These are phyloP conservation scores for Phaeophleospora eucalypticola DNA, from an alignment of 2,329 filamentous ascomycete genomes.

Conservation along the genomic window DNA sequence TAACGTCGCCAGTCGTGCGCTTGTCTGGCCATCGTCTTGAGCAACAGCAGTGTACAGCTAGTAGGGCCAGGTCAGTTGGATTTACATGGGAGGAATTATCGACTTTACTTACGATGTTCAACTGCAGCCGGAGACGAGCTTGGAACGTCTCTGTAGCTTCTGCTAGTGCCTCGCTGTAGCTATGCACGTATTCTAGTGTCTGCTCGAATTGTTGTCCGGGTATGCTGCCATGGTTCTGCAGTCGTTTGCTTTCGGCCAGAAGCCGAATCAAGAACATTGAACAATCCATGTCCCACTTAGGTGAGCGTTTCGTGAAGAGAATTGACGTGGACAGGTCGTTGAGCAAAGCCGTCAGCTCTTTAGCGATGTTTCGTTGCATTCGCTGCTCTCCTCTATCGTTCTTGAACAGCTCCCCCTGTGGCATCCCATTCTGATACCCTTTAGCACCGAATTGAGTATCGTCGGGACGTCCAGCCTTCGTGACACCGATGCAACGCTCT, in stretches of 20 bases:
- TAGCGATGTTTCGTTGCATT: slow-evolving; percentile 11
- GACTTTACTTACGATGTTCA: slow-evolving; percentile 11
- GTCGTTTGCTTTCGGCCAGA: neutral
- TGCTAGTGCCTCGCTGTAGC: slow-evolving; percentile 6
- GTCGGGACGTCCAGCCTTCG: slow-evolving; percentile 10
- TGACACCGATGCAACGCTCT: slow-evolving; percentile 13
- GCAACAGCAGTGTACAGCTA: slow-evolving; percentile 18
- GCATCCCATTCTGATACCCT: slow-evolving; percentile 1
- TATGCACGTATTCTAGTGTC: slow-evolving; percentile 6
- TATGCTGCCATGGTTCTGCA: neutral
- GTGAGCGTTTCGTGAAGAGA: slow-evolving; percentile 12
- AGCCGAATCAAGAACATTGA: slow-evolving; percentile 3
- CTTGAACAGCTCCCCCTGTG: slow-evolving; percentile 1
- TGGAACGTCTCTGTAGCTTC: slow-evolving; percentile 6
- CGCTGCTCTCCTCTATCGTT: slow-evolving; percentile 8
- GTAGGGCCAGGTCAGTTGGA: neutral
- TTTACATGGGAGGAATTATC: neutral
- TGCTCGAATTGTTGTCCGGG: slow-evolving; percentile 3
- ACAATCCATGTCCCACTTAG: slow-evolving; percentile 12
- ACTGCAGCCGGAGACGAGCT: slow-evolving; percentile 11
- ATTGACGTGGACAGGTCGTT: slow-evolving; percentile 14
- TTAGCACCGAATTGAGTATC: neutral
- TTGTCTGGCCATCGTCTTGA: slow-evolving; percentile 19
- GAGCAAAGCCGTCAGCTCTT: slow-evolving; percentile 9
- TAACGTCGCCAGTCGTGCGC: slow-evolving; percentile 32